Percentiles rank a stretch among this genome's conserved stretches.
These are phyloP conservation scores for Myriosclerotinia curreyana DNA, from an alignment of 2,329 filamentous ascomycete species.

Conservation along the genomic window DNA sequence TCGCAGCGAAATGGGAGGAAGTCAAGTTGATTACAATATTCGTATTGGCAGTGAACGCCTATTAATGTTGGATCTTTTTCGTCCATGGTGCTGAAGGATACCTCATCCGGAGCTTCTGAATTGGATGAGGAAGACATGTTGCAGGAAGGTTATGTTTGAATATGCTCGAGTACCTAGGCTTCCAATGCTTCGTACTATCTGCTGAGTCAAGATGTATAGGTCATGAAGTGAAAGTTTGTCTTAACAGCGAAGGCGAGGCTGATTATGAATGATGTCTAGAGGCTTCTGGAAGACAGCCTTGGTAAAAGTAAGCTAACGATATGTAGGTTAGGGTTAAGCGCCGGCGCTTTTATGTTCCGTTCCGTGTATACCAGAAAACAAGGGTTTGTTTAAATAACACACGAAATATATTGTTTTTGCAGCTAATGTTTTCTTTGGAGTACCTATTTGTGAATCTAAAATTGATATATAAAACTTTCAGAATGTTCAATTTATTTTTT, in stretches of 20 bases:
- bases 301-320: slow-evolving; percentile 7
- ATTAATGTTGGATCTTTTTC: slow-evolving; percentile 78
- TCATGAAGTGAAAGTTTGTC: slow-evolving; percentile 27
- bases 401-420: too few species aligned
- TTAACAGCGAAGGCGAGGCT: slow-evolving; percentile 30
- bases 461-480: neutral
- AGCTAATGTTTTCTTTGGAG: too few species aligned
- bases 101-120: slow-evolving; percentile 43
- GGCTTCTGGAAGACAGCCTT: slow-evolving; percentile 29
- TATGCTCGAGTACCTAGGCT: neutral
- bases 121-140: slow-evolving; percentile 53
- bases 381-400: too few species aligned
- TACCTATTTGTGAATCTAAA: too few species aligned
- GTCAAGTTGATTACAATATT: slow-evolving; percentile 91
- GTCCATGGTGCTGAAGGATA: slow-evolving; percentile 70
- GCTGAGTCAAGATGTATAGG: slow-evolving; percentile 22
- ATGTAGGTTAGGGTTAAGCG: neutral
- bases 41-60: slow-evolving; percentile 85
- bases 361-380: too few species aligned
- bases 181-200: slow-evolving; percentile 3
- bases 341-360: neutral
- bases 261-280: slow-evolving; percentile 27
- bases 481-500: neutral
- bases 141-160: slow-evolving; percentile 27
- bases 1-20: slow-evolving; percentile 95